Evolutionary conservation across 768 basidiomycete genomes (phyloP), one percentile per base, ranked within the genome.

Genomic region (Rhodotorula sphaerocarpa): DNA sequence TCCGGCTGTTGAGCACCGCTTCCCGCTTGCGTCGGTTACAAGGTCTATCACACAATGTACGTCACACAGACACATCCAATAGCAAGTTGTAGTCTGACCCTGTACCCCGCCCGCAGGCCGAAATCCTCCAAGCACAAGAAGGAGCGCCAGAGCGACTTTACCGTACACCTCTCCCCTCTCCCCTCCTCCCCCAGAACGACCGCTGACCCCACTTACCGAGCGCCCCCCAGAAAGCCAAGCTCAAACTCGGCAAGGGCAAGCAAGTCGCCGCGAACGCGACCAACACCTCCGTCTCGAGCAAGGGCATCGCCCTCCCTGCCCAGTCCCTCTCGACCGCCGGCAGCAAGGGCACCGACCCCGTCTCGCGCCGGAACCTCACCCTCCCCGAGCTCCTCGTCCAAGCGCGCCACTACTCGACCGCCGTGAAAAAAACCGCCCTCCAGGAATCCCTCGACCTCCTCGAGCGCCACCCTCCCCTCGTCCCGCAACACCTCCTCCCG

Each of bases 191-290:
- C 46, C 47, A 15, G 42, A 3, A 7, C n/a, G n/a, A n/a, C n/a
- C n/a, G 28, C 42, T 20, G 23, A 47, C 64, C 55, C 30, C 56
- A 28, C 21, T n/a, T 34, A 27, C 31, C 62, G 42, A 2, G 25
- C 15, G 12, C 1, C 39, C 12, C n/a, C 14, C 75, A 96, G 90
- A 96, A 91, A 89, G 84, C 89, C 30, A 96, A 88, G 75, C 80
- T 95, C 42, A 99, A 95, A 76, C 86, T 99, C 53, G 93, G 93
- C 41, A 99, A 93, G 75, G 90, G 88, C 47, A 97, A 92, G 75
- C 82, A 86, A 70, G 74, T 78, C 15, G 80, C 90, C 15, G 80
- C 77, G 50, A 97, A 97, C 80, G 88, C 83, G 9, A 82, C 96
- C 69, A 89, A 97, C 76, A 97, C 93, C 2, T 91, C 92, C 2